Evolutionary conservation across 768 basidiomycete species (phyloP), one percentile per base, ranked within the genome.

Genomic region (Suillus americanus): DNA sequence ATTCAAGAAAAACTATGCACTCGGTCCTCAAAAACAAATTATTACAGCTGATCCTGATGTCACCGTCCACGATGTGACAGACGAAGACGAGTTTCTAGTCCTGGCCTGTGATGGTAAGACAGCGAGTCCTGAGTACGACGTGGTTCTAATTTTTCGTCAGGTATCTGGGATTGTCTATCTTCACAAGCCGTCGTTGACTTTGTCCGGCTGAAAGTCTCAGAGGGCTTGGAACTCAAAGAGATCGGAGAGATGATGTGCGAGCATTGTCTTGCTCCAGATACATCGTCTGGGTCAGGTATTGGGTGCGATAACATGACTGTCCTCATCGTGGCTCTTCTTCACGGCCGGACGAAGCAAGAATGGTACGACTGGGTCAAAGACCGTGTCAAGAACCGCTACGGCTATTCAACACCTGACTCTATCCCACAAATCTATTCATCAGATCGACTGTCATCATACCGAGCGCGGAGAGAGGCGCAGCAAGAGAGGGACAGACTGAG

Each of bases 291-390:
- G 56, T 87, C 88, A 51, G 97, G 97, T 14, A 93, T 98, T 67
- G 97, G 97, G 23, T 98, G 97, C 75, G 97, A 99, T 80, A 99
- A 99, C 80, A 99, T 99, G 97, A 99, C 97, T 0, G 81, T 97
- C 57, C 84, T 98, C 69, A 86, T 99, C 61, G 85, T 99, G 64
- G 97, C 94, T 8, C 77, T 99, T 53, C 84, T 96, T 38, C 85
- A 91, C 66, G 96, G 93, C 46, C 87, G 88, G 65, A 92, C 94
- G n/a, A 86, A 89, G 75, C 90, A 92, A 68, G 88, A 95, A 73
- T 99, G 97, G 97, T 92, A 92, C 71, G 74, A 83, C 43, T 98
- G 97, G 97, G 77, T 99, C 64, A 85, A 82, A 54, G 86, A 94
- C 59, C 88, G 96, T 45, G 92, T 96, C 55, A 83, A 93, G 73